These are phyloP conservation scores for Eragrostis curvula DNA, from an alignment of 176 grass and related monocot species.

Conservation along the genomic window DNA sequence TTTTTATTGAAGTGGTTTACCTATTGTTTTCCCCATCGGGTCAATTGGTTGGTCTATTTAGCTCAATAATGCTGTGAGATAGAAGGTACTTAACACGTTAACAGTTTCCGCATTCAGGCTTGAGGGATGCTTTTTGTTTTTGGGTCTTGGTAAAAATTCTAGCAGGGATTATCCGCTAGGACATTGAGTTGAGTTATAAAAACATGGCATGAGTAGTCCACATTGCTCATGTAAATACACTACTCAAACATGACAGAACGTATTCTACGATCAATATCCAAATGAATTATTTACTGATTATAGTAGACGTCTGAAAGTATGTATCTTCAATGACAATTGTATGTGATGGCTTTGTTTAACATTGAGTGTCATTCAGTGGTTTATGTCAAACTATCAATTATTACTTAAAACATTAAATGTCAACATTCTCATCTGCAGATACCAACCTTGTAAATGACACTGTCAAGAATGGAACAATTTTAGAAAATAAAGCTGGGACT, in stretches of 20 bases:
- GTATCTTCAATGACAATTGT: neutral
- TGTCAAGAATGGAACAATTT: neutral
- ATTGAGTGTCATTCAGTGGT: neutral
- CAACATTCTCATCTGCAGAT: constrained; percentile 4
- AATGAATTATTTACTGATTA: neutral
- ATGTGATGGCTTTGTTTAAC: neutral
- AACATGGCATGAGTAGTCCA: no score
- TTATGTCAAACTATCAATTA: neutral
- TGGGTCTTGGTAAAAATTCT: no score
- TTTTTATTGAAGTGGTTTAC: neutral
- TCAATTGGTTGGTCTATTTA: no score
- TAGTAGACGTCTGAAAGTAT: neutral
- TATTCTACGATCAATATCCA: neutral
- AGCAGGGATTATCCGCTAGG: neutral
- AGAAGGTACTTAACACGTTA: no score
- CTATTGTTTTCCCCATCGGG: no score
- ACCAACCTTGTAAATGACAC: neutral
- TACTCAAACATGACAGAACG: neutral
- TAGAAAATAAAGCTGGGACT: constrained; percentile 10
- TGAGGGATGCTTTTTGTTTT: no score
- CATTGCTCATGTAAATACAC: no score
- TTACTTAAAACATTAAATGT: neutral
- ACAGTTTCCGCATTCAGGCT: no score
- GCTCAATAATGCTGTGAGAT: no score
- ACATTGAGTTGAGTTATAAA: neutral